Evolutionary conservation across 345 rosid species (phyloP), one percentile per base, ranked within the genome.

Genomic region (Populus tremula): DNA sequence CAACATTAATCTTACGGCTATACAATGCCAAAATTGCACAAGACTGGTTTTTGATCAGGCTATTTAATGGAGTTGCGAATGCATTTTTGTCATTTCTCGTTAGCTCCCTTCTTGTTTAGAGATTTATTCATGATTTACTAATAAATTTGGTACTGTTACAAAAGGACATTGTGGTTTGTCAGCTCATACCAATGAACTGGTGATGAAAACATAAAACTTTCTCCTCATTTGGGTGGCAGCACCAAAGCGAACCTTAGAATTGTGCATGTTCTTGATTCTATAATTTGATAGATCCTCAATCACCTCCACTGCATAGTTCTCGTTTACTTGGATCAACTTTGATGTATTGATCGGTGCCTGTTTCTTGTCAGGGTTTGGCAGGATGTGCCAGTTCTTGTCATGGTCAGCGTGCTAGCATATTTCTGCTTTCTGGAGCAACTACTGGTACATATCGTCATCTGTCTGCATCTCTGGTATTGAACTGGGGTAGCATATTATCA

Each of bases 321-420:
- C 45, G 25, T 69, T 78, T 47, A 20, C 31, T 6, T 56, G 16
- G 71, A 23, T 56, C 33, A 23, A 11, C 65, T 50, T 54, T 71
- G 68, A 36, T 29, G 49, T 74, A 59, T 41, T 59, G 64, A 43
- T 54, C 35, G 31, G 72, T 69, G 41, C 59, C 69, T 65, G 54
- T 54, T 73, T 56, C 53, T 53, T 78, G 50, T 43, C 85, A 87
- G 90, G 87, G 76, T 86, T 56, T 84, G 87, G 90, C 87, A 86
- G 73, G 88, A 87, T 74, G 83, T 82, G 17, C 90, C 92, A 39
- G 74, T 86, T 80, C 95, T 91, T 70, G 86, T 89, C 77, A 83
- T 89, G 83, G 86, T 88, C 81, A 91, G 92, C 83, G 88, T 89
- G 90, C 88, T 91, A 39, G 92, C 89, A 3, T 91, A 91, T 81